phyloP scores from a whole-genome alignment of 768 basidiomycete species.

The Leccinum ochraceum region DNA sequence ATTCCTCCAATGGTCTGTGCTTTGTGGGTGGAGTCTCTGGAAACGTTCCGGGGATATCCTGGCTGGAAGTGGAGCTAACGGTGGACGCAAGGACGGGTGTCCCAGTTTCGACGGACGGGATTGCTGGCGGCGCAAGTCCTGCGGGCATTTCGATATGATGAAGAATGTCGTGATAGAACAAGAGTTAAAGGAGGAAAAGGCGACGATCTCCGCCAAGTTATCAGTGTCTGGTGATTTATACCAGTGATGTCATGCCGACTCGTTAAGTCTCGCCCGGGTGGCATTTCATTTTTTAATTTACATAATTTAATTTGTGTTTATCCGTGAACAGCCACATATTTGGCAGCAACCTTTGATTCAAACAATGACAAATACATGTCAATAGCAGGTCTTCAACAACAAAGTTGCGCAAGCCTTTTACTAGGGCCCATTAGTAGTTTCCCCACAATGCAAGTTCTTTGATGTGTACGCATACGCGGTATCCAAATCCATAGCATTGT shows the following conservation, averaged over 20 bases:
- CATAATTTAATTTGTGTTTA: not conserved
- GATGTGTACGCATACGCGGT: constrained; percentile 15
- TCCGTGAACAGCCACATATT: constrained; percentile 1
- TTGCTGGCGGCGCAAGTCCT: constrained; percentile 13
- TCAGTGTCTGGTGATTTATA: not conserved
- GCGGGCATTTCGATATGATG: constrained; percentile 13
- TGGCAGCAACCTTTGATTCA: constrained; percentile 12
- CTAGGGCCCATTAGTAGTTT: not conserved
- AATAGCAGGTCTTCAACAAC: not conserved
- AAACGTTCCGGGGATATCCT: not conserved
- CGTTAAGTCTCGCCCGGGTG: constrained; percentile 12
- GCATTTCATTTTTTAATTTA: not conserved
- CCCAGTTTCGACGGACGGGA: constrained; percentile 20
- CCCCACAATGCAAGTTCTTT: constrained; percentile 1
- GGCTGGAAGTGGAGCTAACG: not conserved
- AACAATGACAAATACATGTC: constrained; percentile 18
- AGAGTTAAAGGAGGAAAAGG: not conserved
- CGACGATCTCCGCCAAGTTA: constrained; percentile 8
- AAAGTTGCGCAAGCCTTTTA: no score
- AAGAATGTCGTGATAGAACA: not conserved
- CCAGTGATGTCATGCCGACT: constrained; percentile 31
- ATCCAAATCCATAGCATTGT: constrained; percentile 24
- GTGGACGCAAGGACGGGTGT: constrained; percentile 20
- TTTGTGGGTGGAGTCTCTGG: not conserved
- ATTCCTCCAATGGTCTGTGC: not conserved